Evolutionary conservation across 1,284 basidiomycete genomes (phyloP), one percentile per base, ranked within the genome.

Genomic region (Neonothopanus nambi): DNA sequence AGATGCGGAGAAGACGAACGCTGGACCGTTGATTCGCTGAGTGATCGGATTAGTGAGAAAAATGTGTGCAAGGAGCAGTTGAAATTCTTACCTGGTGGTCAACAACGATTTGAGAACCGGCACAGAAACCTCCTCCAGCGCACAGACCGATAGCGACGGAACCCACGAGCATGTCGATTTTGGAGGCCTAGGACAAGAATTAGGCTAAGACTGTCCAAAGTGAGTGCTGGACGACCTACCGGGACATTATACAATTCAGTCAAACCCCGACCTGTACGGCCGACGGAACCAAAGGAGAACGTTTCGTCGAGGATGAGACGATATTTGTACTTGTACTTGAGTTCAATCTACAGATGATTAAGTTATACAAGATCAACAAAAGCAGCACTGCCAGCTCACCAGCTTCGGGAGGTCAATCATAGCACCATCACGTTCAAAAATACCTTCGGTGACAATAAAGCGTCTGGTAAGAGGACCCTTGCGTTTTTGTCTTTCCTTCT

Each of bases 401-500:
- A 98, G 79, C 68, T 88, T 91, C 11, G 95, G 94, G 30, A 99
- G 72, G 71, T 99, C 93, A 47, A 86, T 78, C 81, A 98, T 93
- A 55, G 84, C 84, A 28, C 96, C 96, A 63, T 98, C 95, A 63
- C 88, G 89, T 72, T 98, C 95, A 65, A 98, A 99, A 50, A 99
- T 87, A 48, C 96, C 97, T 68, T 99, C 97, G 0, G 96, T 95
- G 54, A 99, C 85, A 65, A 99, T 99, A 70, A 99, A 99, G 37
- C 93, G 81, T 57, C 95, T 82, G 0, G 94, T 97, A 61, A 98
- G 76, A 5, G 90, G 91, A 8, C 80, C 79, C 45, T 84, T 82
- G 57, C 90, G 87, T 71, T 95, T 91, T 72, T 88, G 89, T 59
- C 89, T 78, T 63, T 98, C 95, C 73, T 91, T 92, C 63, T 92